Evolutionary conservation across 345 rosid genomes (phyloP).

Genomic region (Brassica juncea): DNA sequence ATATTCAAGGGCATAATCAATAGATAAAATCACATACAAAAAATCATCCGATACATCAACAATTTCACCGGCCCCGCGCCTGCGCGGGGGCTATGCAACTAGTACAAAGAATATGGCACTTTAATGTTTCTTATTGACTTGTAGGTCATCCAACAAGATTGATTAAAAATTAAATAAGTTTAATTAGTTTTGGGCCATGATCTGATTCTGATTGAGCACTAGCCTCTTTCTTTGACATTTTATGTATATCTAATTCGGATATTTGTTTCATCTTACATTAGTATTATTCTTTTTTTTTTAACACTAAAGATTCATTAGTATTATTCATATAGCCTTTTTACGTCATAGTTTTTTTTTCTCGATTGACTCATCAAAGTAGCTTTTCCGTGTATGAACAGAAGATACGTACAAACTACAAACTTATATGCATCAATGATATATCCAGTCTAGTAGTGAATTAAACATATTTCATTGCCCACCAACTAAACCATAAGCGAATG

Average conservation of each 20-base stretch:
- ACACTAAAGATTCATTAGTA: not conserved
- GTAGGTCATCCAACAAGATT: constrained; percentile 31
- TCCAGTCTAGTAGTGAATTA: not conserved
- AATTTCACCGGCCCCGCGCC: too few relatives aligned
- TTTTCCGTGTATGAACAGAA: constrained; percentile 26
- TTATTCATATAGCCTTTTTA: not conserved
- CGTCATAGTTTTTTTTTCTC: not conserved
- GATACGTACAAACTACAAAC: not conserved
- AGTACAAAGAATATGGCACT: not conserved
- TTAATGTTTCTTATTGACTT: constrained; percentile 32
- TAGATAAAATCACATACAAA: too few relatives aligned
- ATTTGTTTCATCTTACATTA: constrained; percentile 2
- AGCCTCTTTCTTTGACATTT: constrained; percentile 44
- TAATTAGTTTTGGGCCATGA: constrained; percentile 18
- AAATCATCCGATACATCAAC: too few relatives aligned
- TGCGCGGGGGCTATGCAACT: too few relatives aligned
- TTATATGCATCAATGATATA: not conserved
- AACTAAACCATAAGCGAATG: not conserved
- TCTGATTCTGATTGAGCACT: constrained; percentile 34
- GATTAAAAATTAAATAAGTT: constrained; percentile 8
- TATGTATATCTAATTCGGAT: constrained; percentile 5
- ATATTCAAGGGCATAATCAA: too few relatives aligned
- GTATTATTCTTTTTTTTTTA: not conserved
- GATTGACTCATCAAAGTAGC: constrained; percentile 2
- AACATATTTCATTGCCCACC: not conserved